Percentiles rank a stretch among this genome's conserved stretches.
These are phyloP conservation scores for Steccherinum ochraceum DNA, from an alignment of 768 basidiomycete genomes.

Conservation along the genomic window DNA sequence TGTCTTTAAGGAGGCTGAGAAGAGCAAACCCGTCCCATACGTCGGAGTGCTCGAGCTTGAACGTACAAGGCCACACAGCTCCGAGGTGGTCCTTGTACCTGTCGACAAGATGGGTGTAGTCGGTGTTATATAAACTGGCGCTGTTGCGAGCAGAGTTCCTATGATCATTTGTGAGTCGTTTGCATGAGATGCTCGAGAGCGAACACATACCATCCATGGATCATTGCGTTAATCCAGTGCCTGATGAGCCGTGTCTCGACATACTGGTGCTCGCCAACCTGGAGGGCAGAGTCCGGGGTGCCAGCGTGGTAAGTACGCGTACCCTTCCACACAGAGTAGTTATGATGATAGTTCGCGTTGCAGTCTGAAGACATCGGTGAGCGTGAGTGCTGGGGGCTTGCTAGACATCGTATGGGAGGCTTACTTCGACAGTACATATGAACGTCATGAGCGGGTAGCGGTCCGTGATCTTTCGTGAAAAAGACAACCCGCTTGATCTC, in stretches of 20 bases:
- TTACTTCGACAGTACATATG: slow-evolving; percentile 3
- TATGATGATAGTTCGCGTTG: slow-evolving; percentile 3
- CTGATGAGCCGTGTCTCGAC: neutral
- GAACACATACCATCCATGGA: neutral
- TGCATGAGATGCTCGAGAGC: no score
- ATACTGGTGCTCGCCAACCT: slow-evolving; percentile 2
- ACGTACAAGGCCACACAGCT: neutral
- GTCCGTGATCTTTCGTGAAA: neutral
- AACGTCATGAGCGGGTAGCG: neutral
- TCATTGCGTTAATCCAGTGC: neutral
- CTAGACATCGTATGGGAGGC: no score
- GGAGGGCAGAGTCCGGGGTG: neutral
- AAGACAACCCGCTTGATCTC: neutral
- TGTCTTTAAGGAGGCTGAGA: slow-evolving; percentile 21
- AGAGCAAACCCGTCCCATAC: slow-evolving; percentile 21
- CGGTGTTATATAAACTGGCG: slow-evolving; percentile 1
- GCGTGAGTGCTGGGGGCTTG: no score
- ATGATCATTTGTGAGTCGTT: no score
- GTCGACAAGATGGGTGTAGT: neutral
- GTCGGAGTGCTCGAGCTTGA: slow-evolving; percentile 8
- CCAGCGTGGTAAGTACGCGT: neutral
- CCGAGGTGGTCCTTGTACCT: slow-evolving; percentile 4
- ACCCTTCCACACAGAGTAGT: neutral
- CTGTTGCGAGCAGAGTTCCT: no score
- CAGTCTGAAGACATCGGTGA: neutral